Base-by-base conservation (phyloP, 805 yeast genomes). In the Wickerhamomyces strasburgensis region DNA sequence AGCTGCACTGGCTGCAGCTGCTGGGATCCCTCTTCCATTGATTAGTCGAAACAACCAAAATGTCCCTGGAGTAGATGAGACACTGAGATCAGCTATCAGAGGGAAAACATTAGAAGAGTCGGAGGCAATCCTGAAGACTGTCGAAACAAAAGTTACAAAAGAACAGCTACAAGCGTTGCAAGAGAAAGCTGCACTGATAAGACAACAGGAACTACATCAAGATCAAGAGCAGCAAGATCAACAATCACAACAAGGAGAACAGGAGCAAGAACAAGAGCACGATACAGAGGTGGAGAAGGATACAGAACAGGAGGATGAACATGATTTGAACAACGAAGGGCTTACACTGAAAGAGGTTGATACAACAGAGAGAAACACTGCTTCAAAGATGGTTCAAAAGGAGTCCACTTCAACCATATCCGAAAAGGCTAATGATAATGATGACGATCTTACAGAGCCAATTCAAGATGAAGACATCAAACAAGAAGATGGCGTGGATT, bases 1-100 rank as follows among this genome's bases (percentile, higher is more conserved):
- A 2, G 90, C 89, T 7, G 90, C 90, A 0, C 63, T 84, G 34
- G 87, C 88, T 4, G 86, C 84, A 0, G 93, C 90, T 0, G 89
- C 89, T 3, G 84, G 79, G 11, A 71, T 77, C 11, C 93, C 93
- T 1, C 54, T 84, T 25, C 88, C 88, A 4, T 52, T 71, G 14
- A 52, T 43, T 3, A 31, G 28, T 5, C 39, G 43, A 32, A 19
- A 45, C 30, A 34, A 35, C 4, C 38, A 33, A 14, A n/a, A 29
- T 3, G 29, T 25, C 3, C 14, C 32, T 1, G 30, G 42, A 11
- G 46, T 43, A 14, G 49, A 48, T 28, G 44, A 43, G 24, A 34
- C 40, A 7, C 31, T 46, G 13, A 44, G 47, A 24, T 25, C 40
- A 5, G 16, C 15, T 6, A 29, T 31, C 27, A 14, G 13, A 33